Evolutionary conservation across 768 basidiomycete species (phyloP), one percentile per base, ranked within the genome.

Genomic region (Naganishia antarctica): DNA sequence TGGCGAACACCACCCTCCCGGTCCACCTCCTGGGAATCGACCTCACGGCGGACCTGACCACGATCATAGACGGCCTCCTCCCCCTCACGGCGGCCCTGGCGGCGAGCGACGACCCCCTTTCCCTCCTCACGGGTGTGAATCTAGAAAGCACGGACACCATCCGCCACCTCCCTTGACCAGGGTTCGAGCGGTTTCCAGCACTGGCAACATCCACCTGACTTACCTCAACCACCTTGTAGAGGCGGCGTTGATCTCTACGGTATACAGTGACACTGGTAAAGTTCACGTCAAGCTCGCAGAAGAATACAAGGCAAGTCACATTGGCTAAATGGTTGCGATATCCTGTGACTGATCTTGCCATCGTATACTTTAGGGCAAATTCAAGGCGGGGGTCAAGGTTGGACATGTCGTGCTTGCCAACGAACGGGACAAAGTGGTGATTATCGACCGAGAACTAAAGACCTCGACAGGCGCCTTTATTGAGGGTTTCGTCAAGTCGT

Each of bases 401-500:
- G 63, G 63, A 11, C 37, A 47, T n/a, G 53, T 64, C 26, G 53
- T 58, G 13, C 32, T 64, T 25, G 63, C 63, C 31, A 46, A 64
- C 29, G 44, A 34, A 44, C 32, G 34, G 5, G 51, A 64, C 25
- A 64, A 64, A 53, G 59, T 28, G 2, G 45, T 61, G 46, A 64
- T 59, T 32, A 46, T 64, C n/a, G 51, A 64, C 41, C 53, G 53
- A 15, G 63, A 58, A 31, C n/a, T 58, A 32, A 64, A 64, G 53
- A 40, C 47, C 16, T n/a, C 51, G 18, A 50, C 47, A 6, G 63
- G 63, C 23, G 51, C 51, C 13, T 64, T 64, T 18, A n/a, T 64
- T 9, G 53, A 57, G 23, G 63, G 63, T 16, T 64, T 64, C 25
- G 44, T 64, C 43, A 47, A 48, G 31, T 6, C 26, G 2, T 21